Percentiles rank a stretch among this genome's conserved stretches.
phyloP scores from a whole-genome alignment of 208 protist genomes.

The Balamuthia mandrillaris region DNA sequence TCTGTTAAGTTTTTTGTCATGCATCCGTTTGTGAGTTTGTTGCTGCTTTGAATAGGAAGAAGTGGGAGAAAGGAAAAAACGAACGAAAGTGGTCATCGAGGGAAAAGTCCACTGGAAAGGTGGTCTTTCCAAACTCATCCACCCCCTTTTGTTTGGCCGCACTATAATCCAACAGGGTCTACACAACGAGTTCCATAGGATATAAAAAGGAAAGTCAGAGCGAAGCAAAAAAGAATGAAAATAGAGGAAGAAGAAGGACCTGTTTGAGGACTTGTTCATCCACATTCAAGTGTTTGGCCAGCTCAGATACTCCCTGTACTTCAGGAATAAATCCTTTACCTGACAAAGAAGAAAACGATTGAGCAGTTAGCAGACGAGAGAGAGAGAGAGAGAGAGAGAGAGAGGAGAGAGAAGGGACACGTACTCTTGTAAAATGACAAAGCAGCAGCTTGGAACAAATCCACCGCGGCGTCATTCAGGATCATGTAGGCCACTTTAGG shows the following conservation, averaged over 20 bases:
- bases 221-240: background rate
- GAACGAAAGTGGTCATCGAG: constrained; percentile 43
- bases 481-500: background rate
- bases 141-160: background rate
- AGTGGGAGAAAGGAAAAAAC: constrained; percentile 22
- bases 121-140: constrained; percentile 80
- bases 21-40: too few relatives aligned
- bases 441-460: too few relatives aligned
- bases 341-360: background rate
- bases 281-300: too few relatives aligned
- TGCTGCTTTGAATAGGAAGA: too few relatives aligned
- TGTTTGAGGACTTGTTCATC: too few relatives aligned
- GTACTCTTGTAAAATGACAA: too few relatives aligned
- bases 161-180: constrained; percentile 55
- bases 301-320: too few relatives aligned
- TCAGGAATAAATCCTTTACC: too few relatives aligned
- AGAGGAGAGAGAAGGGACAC: too few relatives aligned
- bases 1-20: too few relatives aligned
- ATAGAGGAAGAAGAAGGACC: background rate
- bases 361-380: background rate
- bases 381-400: background rate
- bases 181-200: background rate
- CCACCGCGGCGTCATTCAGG: background rate
- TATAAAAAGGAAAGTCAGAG: background rate
- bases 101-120: constrained; percentile 34